Evolutionary conservation across 2,329 filamentous ascomycete genomes (phyloP).

Genomic region (Cadophora malorum): DNA sequence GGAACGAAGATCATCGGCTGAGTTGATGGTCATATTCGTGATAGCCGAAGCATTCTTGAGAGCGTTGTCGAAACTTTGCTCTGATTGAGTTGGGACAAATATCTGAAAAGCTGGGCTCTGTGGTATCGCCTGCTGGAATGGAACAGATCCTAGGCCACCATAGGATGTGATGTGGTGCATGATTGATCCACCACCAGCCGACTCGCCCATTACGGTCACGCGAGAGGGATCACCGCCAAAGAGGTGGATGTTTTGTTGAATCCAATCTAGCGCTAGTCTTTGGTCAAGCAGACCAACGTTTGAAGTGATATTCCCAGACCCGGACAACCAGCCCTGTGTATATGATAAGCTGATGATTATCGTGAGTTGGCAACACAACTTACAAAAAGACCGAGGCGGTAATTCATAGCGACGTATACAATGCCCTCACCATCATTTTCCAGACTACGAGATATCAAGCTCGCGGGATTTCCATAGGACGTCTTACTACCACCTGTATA

Average conservation of each 20-base stretch:
- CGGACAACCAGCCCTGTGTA: constrained; percentile 46
- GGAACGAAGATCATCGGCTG: constrained; percentile 27
- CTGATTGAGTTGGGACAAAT: constrained; percentile 17
- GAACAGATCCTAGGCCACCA: constrained; percentile 49
- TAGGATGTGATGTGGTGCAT: constrained; percentile 62
- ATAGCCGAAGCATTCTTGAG: constrained; percentile 30
- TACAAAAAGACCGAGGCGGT: constrained; percentile 46
- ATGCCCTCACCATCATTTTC: constrained; percentile 47
- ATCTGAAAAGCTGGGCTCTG: constrained; percentile 41
- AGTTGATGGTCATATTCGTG: constrained; percentile 28
- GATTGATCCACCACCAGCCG: constrained; percentile 59
- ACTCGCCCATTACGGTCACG: constrained; percentile 58
- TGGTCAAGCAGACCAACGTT: constrained; percentile 62
- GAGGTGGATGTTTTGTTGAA: constrained; percentile 57
- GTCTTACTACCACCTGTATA: constrained; percentile 52
- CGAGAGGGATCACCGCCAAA: constrained; percentile 60
- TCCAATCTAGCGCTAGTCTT: constrained; percentile 62
- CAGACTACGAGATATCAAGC: constrained; percentile 46
- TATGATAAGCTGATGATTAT: not conserved
- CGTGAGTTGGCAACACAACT: constrained; percentile 19
- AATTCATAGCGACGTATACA: constrained; percentile 47
- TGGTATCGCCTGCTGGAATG: constrained; percentile 51
- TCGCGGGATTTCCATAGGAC: constrained; percentile 48
- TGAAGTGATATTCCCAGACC: constrained; percentile 36
- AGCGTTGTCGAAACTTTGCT: constrained; percentile 30